Evolutionary conservation across 352 stramenopile species (phyloP).

Genomic region (Globisporangium takayamanum): DNA sequence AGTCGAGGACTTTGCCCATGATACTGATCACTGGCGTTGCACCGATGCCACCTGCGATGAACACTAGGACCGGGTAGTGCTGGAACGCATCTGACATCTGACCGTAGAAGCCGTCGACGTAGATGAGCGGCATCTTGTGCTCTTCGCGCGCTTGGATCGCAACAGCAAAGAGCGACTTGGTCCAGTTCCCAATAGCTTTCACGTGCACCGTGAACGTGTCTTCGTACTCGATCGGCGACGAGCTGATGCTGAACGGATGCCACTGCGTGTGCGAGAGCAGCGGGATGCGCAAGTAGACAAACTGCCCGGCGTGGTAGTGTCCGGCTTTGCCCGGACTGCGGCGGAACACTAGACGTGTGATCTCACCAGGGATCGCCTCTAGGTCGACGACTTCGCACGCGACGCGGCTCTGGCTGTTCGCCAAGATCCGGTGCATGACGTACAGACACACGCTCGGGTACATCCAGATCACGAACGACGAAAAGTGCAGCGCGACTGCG

Average conservation of each 20-base stretch:
- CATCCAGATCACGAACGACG: constrained; percentile 81
- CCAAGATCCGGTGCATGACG: constrained; percentile 76
- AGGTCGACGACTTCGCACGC: constrained; percentile 75
- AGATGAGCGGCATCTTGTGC: constrained; percentile 74
- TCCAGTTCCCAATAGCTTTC: constrained; percentile 72
- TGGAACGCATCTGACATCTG: constrained; percentile 82
- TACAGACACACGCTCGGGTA: constrained; percentile 74
- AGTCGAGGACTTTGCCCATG: constrained; percentile 79
- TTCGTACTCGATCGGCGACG: constrained; percentile 77
- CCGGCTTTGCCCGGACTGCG: constrained; percentile 63
- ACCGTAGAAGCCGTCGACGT: constrained; percentile 80
- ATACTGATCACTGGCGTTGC: constrained; percentile 87
- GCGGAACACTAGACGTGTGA: constrained; percentile 76
- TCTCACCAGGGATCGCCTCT: constrained; percentile 76
- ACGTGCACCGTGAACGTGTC: constrained; percentile 82
- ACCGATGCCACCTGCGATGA: constrained; percentile 82
- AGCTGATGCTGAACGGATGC: constrained; percentile 86
- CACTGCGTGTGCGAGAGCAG: constrained; percentile 69
- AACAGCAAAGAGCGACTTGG: constrained; percentile 64
- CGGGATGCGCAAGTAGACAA: constrained; percentile 72
- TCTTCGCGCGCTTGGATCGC: constrained; percentile 73
- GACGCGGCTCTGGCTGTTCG: constrained; percentile 58
- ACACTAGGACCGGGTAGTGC: constrained; percentile 73
- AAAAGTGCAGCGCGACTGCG: constrained; percentile 62
- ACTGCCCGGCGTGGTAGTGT: constrained; percentile 79